phyloP scores from a whole-genome alignment of 164 flowering plant genomes.

The Malania oleifera region DNA sequence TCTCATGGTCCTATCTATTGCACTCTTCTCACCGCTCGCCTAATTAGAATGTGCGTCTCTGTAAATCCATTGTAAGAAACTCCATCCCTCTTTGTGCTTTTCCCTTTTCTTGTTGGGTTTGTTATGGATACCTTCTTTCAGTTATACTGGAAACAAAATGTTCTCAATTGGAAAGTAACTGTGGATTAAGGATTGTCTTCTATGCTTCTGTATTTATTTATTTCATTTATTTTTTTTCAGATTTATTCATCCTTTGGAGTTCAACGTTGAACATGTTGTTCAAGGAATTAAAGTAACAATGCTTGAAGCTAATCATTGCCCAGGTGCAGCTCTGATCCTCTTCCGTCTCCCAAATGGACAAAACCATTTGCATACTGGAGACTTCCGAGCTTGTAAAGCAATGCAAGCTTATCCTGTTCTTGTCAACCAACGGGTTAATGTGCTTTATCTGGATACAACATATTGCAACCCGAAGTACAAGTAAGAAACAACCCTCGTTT shows the following conservation, averaged over 20 bases:
- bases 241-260: constrained; percentile 50
- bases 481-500: constrained; percentile 15
- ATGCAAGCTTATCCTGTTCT: constrained; percentile 63
- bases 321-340: constrained; percentile 73
- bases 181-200: too few relatives aligned
- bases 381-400: constrained; percentile 62
- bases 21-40: constrained; percentile 60
- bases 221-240: constrained; percentile 35
- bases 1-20: constrained; percentile 74
- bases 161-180: too few relatives aligned
- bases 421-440: constrained; percentile 29
- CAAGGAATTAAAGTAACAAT: constrained; percentile 59
- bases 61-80: constrained; percentile 54
- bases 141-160: too few relatives aligned
- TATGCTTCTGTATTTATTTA: too few relatives aligned
- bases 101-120: background rate
- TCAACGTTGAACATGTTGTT: constrained; percentile 41
- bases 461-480: constrained; percentile 79
- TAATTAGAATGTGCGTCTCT: constrained; percentile 46
- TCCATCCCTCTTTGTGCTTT: background rate
- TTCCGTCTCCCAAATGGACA: constrained; percentile 50
- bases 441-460: constrained; percentile 74
- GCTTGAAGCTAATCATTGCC: constrained; percentile 79
- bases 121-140: too few relatives aligned
- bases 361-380: constrained; percentile 69